A percentile compares a stretch with the other conserved stretches of the same genome.
These are phyloP conservation scores for Brasenia schreberi DNA, from an alignment of 164 flowering plant species.

Conservation along the genomic window DNA sequence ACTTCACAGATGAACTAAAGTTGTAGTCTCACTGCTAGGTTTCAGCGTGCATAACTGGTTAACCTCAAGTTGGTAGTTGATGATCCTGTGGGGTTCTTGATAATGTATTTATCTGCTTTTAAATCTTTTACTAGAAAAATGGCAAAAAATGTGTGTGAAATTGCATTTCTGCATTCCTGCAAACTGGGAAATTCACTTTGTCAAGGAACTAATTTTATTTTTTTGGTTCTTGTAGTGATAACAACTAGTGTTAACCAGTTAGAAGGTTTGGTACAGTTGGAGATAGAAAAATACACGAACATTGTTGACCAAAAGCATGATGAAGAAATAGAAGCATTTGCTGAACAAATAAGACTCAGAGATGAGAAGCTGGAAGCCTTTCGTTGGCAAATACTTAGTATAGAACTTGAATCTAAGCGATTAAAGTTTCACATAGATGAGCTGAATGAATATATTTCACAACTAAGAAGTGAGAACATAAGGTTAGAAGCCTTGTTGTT, in stretches of 20 bases:
- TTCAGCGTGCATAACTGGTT: too few relatives aligned
- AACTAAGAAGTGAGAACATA: conserved; percentile 40
- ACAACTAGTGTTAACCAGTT: conserved; percentile 28
- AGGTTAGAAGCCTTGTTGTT: conserved; percentile 41
- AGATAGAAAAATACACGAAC: conserved; percentile 41
- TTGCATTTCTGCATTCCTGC: not conserved
- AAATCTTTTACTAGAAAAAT: too few relatives aligned
- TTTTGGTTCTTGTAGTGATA: conserved; percentile 9
- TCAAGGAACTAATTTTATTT: not conserved
- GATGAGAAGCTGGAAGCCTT: conserved; percentile 72
- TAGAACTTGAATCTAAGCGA: conserved; percentile 70
- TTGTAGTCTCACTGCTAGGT: too few relatives aligned
- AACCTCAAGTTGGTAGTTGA: too few relatives aligned
- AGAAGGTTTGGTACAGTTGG: conserved; percentile 40
- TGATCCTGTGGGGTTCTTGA: too few relatives aligned
- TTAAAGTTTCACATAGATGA: conserved; percentile 52
- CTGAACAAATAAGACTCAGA: conserved; percentile 65
- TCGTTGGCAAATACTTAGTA: conserved; percentile 61
- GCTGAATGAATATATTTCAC: conserved; percentile 34
- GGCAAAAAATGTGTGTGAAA: too few relatives aligned
- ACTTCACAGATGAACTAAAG: too few relatives aligned
- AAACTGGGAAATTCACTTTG: not conserved
- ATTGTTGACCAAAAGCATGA: conserved; percentile 51
- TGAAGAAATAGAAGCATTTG: conserved; percentile 64
- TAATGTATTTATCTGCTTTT: too few relatives aligned